A percentile compares a stretch with the other conserved stretches of the same genome.
phyloP scores from a whole-genome alignment of 306 rosid genomes.

The Begonia loranthoides region DNA sequence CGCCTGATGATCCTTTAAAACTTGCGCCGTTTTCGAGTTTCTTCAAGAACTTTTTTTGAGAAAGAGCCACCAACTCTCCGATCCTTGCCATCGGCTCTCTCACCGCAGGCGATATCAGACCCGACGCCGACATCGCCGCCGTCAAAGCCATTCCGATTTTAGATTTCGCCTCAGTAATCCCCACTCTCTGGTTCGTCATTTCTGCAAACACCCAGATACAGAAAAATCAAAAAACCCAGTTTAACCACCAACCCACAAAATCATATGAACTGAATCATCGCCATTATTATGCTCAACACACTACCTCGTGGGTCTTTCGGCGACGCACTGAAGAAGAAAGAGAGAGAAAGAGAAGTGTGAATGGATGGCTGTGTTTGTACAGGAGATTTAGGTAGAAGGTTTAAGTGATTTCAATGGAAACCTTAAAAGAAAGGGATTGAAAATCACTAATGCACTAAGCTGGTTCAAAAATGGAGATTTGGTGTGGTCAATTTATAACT shows the following conservation, averaged over 20 bases:
- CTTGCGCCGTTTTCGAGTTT: constrained; percentile 29
- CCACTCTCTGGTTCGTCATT: constrained; percentile 69
- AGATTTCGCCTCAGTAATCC: constrained; percentile 29
- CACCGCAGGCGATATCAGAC: constrained; percentile 17
- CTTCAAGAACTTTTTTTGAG: constrained; percentile 30
- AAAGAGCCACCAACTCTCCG: constrained; percentile 23
- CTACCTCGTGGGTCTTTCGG: background rate
- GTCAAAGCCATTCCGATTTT: constrained; percentile 26
- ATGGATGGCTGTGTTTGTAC: background rate
- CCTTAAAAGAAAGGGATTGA: background rate
- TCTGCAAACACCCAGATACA: background rate
- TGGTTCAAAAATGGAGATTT: background rate
- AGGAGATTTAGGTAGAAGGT: background rate
- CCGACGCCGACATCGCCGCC: constrained; percentile 20
- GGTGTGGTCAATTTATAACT: constrained; percentile 12
- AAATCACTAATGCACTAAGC: background rate
- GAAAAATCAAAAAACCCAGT: constrained; percentile 1
- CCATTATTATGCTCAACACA: no score
- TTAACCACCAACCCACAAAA: background rate
- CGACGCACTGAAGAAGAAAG: background rate
- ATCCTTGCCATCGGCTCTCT: constrained; percentile 18
- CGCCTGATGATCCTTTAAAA: constrained; percentile 14
- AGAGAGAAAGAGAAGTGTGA: background rate
- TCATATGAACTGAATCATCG: background rate
- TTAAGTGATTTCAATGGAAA: background rate